Conservation (phyloP, 108 stramenopile genomes). For the Nitzschia sp. region DNA sequence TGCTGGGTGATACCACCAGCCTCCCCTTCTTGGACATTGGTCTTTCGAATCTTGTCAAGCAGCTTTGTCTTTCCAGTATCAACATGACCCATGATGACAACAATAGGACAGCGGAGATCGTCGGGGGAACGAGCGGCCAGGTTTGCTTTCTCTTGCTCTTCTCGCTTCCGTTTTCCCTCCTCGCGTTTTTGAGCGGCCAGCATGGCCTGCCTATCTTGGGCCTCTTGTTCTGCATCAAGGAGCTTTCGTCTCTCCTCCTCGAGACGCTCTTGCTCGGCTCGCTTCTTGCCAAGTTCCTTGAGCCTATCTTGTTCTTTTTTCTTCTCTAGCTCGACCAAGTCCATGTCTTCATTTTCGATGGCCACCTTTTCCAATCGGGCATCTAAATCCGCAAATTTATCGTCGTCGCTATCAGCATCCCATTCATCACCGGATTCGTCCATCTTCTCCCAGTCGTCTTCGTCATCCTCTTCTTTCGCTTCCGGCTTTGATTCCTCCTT, state of each 20-base stretch:
- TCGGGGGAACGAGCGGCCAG: conserved; percentile 82
- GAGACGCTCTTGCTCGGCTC: conserved; percentile 80
- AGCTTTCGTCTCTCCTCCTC: conserved; percentile 70
- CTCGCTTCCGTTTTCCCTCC: conserved; percentile 75
- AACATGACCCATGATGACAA: conserved; percentile 99
- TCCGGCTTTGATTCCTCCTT: conserved; percentile 28
- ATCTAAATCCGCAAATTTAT: conserved; percentile 76
- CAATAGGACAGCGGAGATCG: conserved; percentile 95
- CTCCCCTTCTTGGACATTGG: conserved; percentile 99
- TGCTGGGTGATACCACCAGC: conserved; percentile 99
- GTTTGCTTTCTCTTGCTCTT: conserved; percentile 83
- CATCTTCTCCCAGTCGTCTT: conserved; percentile 59
- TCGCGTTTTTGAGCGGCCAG: conserved; percentile 71
- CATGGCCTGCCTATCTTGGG: conserved; percentile 41
- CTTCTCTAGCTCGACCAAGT: conserved; percentile 86
- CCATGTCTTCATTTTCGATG: conserved; percentile 75
- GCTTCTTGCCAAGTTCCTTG: conserved; percentile 68
- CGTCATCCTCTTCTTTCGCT: conserved; percentile 35
- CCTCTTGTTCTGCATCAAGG: conserved; percentile 61
- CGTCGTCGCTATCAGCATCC: conserved; percentile 68
- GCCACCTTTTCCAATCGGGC: conserved; percentile 65
- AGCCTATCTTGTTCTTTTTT: conserved; percentile 81
- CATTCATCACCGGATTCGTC: conserved; percentile 85
- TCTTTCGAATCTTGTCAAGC: conserved; percentile 98
- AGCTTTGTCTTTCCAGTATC: conserved; percentile 99